A percentile compares a stretch with the other conserved stretches of the same genome.
Evolutionary conservation across 495 filamentous ascomycete genomes (phyloP).

Genomic region (Niebla homalea): DNA sequence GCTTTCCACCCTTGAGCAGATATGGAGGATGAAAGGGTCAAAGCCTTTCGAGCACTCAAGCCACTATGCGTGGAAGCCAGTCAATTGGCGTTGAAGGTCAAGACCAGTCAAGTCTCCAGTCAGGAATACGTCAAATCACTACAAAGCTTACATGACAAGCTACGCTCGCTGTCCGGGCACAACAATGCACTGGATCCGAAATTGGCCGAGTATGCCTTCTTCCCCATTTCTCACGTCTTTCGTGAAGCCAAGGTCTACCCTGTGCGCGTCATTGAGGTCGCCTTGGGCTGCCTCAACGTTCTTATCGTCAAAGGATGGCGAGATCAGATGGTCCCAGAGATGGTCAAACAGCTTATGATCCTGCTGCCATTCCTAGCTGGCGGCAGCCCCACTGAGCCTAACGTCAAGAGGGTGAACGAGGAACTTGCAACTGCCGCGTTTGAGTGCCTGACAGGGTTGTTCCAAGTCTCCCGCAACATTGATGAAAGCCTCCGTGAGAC

Average conservation of each 20-base stretch:
- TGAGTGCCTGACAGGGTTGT: conserved; percentile 40
- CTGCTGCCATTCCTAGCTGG: conserved; percentile 69
- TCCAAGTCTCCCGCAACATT: conserved; percentile 24
- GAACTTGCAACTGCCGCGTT: conserved; percentile 54
- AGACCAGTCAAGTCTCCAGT: conserved; percentile 36
- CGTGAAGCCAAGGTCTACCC: conserved; percentile 59
- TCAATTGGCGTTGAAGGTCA: conserved; percentile 49
- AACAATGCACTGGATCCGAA: conserved; percentile 55
- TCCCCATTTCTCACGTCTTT: conserved; percentile 80
- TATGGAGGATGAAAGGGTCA: conserved; percentile 15
- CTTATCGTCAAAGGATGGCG: conserved; percentile 72
- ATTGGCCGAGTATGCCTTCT: conserved; percentile 88
- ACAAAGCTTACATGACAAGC: conserved; percentile 35
- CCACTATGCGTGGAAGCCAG: conserved; percentile 66
- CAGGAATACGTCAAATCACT: conserved; percentile 43
- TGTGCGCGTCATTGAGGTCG: conserved; percentile 57
- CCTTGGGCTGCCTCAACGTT: conserved; percentile 56
- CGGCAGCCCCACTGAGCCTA: conserved; percentile 43
- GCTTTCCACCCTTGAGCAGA: neutral
- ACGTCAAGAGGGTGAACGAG: conserved; percentile 41
- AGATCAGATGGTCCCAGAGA: conserved; percentile 44
- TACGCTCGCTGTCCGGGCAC: conserved; percentile 38
- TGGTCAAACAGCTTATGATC: conserved; percentile 75
- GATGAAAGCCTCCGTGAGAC: conserved; percentile 32
- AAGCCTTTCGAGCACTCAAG: conserved; percentile 37